Percentiles rank a stretch among this genome's conserved stretches.
These are phyloP conservation scores for Herpetomonas tarakana DNA, from an alignment of 208 protist genomes.

Conservation along the genomic window DNA sequence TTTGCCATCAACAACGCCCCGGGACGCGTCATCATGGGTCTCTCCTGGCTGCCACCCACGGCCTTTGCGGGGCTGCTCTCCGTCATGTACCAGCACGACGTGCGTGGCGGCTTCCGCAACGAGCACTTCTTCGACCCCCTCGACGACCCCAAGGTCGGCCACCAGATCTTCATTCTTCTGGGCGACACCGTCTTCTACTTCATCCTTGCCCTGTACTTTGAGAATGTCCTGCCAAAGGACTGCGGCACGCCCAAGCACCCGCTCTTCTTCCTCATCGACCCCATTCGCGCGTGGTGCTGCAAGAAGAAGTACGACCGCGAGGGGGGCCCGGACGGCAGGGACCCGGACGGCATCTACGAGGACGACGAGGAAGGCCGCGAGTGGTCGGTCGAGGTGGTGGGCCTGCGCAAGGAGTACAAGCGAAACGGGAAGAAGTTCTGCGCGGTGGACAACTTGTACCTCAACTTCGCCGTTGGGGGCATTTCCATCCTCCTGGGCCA, in stretches of 20 bases:
- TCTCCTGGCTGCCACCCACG: conserved; percentile 34
- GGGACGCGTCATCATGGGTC: conserved; percentile 5
- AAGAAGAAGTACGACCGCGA: background rate
- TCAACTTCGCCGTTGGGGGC: conserved; percentile 35
- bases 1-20: conserved; percentile 19
- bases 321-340: background rate
- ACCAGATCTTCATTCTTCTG: conserved; percentile 19
- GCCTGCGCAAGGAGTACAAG: conserved; percentile 22
- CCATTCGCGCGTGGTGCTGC: conserved; percentile 2
- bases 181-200: conserved; percentile 36
- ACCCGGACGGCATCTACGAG: conserved; percentile 1
- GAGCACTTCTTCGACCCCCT: conserved; percentile 11
- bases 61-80: conserved; percentile 17
- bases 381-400: conserved; percentile 29
- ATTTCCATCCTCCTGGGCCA: conserved; percentile 56
- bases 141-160: conserved; percentile 1
- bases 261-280: conserved; percentile 30
- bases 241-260: conserved; percentile 37
- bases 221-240: conserved; percentile 35
- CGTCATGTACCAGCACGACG: conserved; percentile 18
- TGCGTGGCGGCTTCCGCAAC: conserved; percentile 12
- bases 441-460: conserved; percentile 49
- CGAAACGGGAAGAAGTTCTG: conserved; percentile 20
- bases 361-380: conserved; percentile 24
- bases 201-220: conserved; percentile 35